Evolutionary conservation across 352 stramenopile genomes (phyloP), one percentile per base, ranked within the genome.

Genomic region (Phytopythium mirpurense): DNA sequence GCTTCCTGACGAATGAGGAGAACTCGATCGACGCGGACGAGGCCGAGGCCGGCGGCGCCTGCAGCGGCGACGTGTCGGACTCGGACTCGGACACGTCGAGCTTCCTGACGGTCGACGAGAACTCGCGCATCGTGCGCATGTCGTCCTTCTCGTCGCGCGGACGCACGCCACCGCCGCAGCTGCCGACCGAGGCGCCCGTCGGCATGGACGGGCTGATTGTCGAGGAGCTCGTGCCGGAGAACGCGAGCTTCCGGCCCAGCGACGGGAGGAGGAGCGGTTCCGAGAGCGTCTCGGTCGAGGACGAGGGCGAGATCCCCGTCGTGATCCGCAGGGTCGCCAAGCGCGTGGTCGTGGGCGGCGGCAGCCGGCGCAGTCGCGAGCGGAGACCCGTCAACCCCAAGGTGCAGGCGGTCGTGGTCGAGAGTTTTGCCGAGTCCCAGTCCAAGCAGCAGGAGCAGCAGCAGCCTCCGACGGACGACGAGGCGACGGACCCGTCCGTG

Each of bases 321-420:
- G 63, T 83, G 18, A 62, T 83, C 19, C 73, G 61, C 53, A 81
- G 74, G 49, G 49, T 81, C 35, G 60, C 65, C 2, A 80, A 79
- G 43, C 64, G 68, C 41, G 54, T 76, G 29, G 65, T 83, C 21
- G 61, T 72, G 52, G 56, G 65, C 11, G 70, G 68, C 18, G 66
- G n/a, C n/a, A n/a, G 70, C 14, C 63, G 70, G 41, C 56, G 52
- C 45, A 74, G 65, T 63, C 65, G 60, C 1, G 65, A 70, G 11
- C 57, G 38, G 8, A 42, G 50, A 52, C 54, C 63, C 21, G 56
- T 65, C 18, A 62, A 65, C 42, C 63, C 67, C 9, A 65, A 62
- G 31, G 67, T 72, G 29, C 54, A 56, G 36, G 57, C 60, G 10
- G 57, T 72, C 42, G 56, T 75, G 0, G 59, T 64, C 6, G 57